Evolutionary conservation across 2,329 filamentous ascomycete genomes (phyloP).

Genomic region (Dryadomyces quercivorus): DNA sequence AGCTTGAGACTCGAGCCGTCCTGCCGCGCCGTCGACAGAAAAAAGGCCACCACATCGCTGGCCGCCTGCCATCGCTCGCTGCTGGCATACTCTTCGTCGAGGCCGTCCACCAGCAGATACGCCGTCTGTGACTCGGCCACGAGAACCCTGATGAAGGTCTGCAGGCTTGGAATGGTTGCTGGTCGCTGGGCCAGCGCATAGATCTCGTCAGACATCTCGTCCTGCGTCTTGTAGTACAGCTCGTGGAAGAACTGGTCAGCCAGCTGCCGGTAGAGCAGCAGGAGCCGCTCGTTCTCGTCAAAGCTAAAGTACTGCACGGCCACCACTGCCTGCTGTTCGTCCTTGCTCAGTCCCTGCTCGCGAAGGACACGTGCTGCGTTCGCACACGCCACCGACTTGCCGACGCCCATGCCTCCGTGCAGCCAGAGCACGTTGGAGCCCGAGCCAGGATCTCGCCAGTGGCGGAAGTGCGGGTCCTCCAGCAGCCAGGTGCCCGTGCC

Average conservation of each 20-base stretch:
- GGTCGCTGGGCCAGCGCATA: neutral
- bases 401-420: neutral
- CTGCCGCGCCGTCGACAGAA: neutral
- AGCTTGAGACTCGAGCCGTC: neutral
- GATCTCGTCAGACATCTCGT: neutral
- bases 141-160: neutral
- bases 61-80: neutral
- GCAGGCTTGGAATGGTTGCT: neutral
- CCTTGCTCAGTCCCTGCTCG: no score
- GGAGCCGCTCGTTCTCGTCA: constrained; percentile 1
- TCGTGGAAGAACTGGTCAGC: neutral
- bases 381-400: neutral
- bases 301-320: constrained; percentile 2
- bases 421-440: constrained; percentile 1
- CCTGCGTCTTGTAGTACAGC: neutral
- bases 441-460: neutral
- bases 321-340: neutral
- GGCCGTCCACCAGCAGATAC: neutral
- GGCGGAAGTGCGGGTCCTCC: neutral
- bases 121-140: neutral
- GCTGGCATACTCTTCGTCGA: neutral
- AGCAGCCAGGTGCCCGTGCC: neutral
- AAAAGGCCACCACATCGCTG: neutral
- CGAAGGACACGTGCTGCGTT: neutral
- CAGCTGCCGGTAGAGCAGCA: neutral